Percentiles rank a stretch among this genome's conserved stretches.
phyloP scores from a whole-genome alignment of 495 filamentous ascomycete genomes.

The Polyplosphaeria fusca region DNA sequence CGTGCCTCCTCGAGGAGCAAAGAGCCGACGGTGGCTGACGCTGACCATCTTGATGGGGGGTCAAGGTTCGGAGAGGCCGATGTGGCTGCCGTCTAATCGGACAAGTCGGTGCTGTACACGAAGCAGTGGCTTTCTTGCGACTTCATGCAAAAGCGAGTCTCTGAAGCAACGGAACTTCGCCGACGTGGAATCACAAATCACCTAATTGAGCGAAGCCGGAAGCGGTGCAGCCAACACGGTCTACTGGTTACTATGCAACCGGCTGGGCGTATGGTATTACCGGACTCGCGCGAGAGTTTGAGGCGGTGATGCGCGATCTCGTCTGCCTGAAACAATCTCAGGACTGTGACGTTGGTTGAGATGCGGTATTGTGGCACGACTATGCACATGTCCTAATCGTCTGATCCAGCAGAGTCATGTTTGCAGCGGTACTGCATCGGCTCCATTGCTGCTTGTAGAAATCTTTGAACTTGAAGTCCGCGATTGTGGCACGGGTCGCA shows the following conservation, averaged over 20 bases:
- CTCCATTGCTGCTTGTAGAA: no score
- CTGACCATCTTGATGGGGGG: not conserved
- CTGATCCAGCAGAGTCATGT: no score
- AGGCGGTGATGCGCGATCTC: not conserved
- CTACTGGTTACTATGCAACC: not conserved
- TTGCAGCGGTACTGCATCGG: no score
- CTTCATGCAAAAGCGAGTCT: not conserved
- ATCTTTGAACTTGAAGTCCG: no score
- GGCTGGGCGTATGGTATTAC: not conserved
- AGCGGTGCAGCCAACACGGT: not conserved
- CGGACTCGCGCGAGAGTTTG: not conserved
- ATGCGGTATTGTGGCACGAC: not conserved
- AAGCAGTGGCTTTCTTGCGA: not conserved
- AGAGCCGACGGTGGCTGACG: not conserved
- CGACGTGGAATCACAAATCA: not conserved
- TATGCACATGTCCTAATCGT: no score
- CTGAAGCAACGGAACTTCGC: not conserved
- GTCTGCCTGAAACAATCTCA: not conserved
- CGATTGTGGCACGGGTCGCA: no score
- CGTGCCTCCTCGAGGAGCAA: not conserved
- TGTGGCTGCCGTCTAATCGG: not conserved
- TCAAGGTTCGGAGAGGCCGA: not conserved
- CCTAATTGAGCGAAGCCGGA: not conserved
- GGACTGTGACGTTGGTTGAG: not conserved
- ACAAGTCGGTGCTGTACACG: not conserved